phyloP scores from a whole-genome alignment of 305 asterid genomes.

The Fraxinus baroniana region DNA sequence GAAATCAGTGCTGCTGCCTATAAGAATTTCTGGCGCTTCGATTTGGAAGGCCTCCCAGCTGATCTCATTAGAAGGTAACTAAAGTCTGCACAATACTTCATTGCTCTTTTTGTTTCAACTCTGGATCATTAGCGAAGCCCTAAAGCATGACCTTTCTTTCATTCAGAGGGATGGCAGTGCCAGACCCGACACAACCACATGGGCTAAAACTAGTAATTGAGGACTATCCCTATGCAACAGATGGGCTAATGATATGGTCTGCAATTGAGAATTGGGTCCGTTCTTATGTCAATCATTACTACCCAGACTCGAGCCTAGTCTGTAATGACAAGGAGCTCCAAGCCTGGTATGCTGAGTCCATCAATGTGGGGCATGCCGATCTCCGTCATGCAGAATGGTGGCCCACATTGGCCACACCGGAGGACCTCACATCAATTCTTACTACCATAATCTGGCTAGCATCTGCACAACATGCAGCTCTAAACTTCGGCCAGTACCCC shows the following conservation, averaged over 20 bases:
- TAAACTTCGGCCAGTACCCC: slow-evolving; percentile 93
- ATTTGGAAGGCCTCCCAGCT: slow-evolving; percentile 84
- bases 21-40: slow-evolving; percentile 76
- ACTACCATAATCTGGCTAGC: slow-evolving; percentile 86
- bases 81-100: neutral
- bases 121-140: neutral
- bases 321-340: slow-evolving; percentile 84
- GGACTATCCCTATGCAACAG: slow-evolving; percentile 91
- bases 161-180: slow-evolving; percentile 87
- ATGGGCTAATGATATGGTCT: slow-evolving; percentile 87
- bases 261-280: slow-evolving; percentile 69
- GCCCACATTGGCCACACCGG: slow-evolving; percentile 74
- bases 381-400: slow-evolving; percentile 81
- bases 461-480: slow-evolving; percentile 94
- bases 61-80: slow-evolving; percentile 78
- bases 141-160: neutral
- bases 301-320: slow-evolving; percentile 52
- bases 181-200: slow-evolving; percentile 72
- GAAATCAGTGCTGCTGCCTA: slow-evolving; percentile 93
- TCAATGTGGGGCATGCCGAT: slow-evolving; percentile 87
- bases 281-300: slow-evolving; percentile 61
- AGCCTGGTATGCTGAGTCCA: slow-evolving; percentile 90
- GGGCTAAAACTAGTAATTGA: slow-evolving; percentile 66
- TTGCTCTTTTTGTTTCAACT: neutral
- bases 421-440: slow-evolving; percentile 67